Conservation (phyloP, 306 rosid species). For the Geum urbanum region DNA sequence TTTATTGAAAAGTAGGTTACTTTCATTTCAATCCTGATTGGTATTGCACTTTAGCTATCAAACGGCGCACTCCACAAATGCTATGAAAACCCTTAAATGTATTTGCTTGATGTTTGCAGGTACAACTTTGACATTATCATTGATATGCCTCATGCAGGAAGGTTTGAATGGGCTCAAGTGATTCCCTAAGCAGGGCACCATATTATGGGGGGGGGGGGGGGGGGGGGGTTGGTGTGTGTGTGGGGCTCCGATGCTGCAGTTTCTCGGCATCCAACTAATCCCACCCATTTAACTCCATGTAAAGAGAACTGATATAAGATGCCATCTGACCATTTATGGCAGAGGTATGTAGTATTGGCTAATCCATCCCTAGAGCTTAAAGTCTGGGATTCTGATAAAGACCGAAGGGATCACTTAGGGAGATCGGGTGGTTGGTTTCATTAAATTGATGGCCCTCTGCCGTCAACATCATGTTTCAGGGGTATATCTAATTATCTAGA, state of each 20-base stretch:
- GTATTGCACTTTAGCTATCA: not conserved
- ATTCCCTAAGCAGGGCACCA: slow-evolving; percentile 34
- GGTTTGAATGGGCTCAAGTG: slow-evolving; percentile 81
- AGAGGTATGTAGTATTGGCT: not conserved
- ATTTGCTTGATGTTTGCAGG: slow-evolving; percentile 42
- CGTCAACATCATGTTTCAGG: slow-evolving; percentile 31
- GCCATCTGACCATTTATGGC: slow-evolving; percentile 36
- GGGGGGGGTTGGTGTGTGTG: too few relatives aligned
- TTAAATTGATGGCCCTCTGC: slow-evolving; percentile 4
- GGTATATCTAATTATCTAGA: slow-evolving; percentile 33
- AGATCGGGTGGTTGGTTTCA: slow-evolving; percentile 24
- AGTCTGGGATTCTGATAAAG: slow-evolving; percentile 23
- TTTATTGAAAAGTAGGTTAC: slow-evolving; percentile 62
- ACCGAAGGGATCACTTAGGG: slow-evolving; percentile 18
- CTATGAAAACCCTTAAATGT: not conserved
- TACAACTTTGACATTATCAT: slow-evolving; percentile 74
- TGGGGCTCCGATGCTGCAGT: slow-evolving; percentile 14
- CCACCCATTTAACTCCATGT: slow-evolving; percentile 2
- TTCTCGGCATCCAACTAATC: slow-evolving; percentile 23
- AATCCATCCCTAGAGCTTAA: slow-evolving; percentile 22
- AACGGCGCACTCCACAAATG: not conserved
- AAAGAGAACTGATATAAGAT: slow-evolving; percentile 17
- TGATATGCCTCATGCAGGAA: slow-evolving; percentile 72
- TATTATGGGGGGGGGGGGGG: too few relatives aligned
- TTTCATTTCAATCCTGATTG: not conserved